Percentiles rank a stretch among this genome's conserved stretches.
Evolutionary conservation across 176 grass and related monocot genomes (phyloP).

Genomic region (Calamus simplicifolius): DNA sequence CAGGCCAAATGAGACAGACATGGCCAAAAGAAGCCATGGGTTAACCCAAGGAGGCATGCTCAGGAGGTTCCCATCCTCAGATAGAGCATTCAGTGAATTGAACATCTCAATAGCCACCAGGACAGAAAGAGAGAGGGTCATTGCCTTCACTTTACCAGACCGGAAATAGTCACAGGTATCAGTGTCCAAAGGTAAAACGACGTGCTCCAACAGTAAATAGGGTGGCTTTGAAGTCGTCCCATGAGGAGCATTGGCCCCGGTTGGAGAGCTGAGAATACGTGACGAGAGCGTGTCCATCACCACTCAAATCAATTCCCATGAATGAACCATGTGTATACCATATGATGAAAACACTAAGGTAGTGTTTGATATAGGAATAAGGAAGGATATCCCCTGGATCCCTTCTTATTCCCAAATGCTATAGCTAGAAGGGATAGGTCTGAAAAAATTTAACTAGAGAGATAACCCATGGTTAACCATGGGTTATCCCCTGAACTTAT

Average conservation of each 20-base stretch:
- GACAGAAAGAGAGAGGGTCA: conserved; percentile 80
- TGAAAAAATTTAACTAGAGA: too few relatives aligned
- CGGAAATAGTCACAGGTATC: conserved; percentile 93
- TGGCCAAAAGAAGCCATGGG: conserved; percentile 93
- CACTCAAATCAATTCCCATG: conserved; percentile 85
- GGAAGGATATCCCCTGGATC: too few relatives aligned
- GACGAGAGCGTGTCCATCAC: conserved; percentile 84
- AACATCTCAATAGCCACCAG: conserved; percentile 99
- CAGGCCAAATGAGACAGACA: conserved; percentile 82
- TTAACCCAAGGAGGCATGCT: conserved; percentile 96
- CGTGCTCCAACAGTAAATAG: conserved; percentile 67
- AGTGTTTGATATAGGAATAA: too few relatives aligned
- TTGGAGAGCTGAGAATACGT: conserved; percentile 84
- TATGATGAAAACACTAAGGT: conserved; percentile 85
- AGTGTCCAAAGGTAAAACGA: conserved; percentile 51
- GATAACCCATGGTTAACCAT: too few relatives aligned
- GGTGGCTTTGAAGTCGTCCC: conserved; percentile 55
- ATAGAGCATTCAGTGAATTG: conserved; percentile 94
- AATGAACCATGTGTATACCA: conserved; percentile 96
- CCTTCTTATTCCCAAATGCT: too few relatives aligned
- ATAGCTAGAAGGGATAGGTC: conserved; percentile 47
- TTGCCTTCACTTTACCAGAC: conserved; percentile 90
- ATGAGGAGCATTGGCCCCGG: conserved; percentile 75
- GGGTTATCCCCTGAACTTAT: too few relatives aligned
- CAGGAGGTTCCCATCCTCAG: conserved; percentile 79